Conservation (phyloP, 73 alveolate species). For the Paramecium caudatum region DNA sequence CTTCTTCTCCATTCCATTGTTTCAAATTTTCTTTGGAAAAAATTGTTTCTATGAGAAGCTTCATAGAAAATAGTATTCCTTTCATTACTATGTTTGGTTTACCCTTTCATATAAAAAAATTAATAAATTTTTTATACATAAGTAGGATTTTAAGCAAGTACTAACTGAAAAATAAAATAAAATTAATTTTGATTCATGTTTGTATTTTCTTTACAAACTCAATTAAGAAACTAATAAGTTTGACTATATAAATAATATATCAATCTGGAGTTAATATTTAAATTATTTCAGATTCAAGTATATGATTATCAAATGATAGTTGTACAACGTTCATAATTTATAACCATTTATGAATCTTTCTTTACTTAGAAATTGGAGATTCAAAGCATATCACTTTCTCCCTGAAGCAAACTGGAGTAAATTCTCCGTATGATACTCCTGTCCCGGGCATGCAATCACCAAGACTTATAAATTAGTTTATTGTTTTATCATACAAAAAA, state of each 20-base stretch:
- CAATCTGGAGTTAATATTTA: conserved; percentile 46
- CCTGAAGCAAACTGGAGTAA: not conserved
- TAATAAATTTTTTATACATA: too few species aligned
- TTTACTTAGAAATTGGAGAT: conserved; percentile 12
- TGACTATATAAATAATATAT: too few species aligned
- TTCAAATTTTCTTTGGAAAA: conserved; percentile 8
- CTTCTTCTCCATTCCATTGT: conserved; percentile 51
- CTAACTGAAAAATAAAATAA: too few species aligned
- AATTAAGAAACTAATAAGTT: too few species aligned
- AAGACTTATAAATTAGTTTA: conserved; percentile 20
- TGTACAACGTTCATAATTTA: not conserved
- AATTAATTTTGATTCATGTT: too few species aligned
- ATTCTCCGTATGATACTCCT: conserved; percentile 47
- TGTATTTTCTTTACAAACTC: too few species aligned
- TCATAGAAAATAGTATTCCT: too few species aligned
- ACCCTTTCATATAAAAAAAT: too few species aligned
- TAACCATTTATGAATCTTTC: not conserved
- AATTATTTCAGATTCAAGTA: not conserved
- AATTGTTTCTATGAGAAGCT: conserved; percentile 13
- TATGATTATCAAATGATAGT: conserved; percentile 7
- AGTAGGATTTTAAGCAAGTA: too few species aligned
- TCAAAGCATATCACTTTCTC: not conserved
- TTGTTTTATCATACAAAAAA: not conserved
- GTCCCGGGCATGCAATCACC: conserved; percentile 55
- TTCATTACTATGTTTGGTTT: too few species aligned